These are phyloP conservation scores for Odonthalia washingtoniensis DNA, from an alignment of 31 red algal species.

Conservation along the genomic window DNA sequence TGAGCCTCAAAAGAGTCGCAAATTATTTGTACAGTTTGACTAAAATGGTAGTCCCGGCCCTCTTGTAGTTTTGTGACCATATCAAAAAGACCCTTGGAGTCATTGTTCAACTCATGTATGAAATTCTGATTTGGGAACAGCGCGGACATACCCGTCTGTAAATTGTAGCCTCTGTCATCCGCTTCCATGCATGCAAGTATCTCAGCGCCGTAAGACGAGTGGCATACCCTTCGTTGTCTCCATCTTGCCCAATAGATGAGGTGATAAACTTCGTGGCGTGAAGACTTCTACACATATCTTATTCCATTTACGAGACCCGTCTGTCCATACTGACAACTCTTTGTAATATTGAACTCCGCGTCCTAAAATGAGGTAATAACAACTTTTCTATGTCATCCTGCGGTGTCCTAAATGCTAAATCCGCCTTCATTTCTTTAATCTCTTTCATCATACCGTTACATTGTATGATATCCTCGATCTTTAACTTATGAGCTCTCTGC, in stretches of 20 bases:
- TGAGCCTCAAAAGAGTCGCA: background rate
- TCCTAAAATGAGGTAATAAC: constrained; percentile 19
- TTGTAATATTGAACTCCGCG: constrained; percentile 13
- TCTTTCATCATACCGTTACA: background rate
- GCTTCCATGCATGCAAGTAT: background rate
- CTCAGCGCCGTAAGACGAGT: background rate
- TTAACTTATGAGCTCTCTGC: background rate
- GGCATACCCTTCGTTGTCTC: background rate
- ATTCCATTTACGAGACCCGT: constrained; percentile 11
- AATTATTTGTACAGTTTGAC: background rate
- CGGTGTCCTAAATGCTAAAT: background rate
- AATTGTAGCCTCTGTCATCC: background rate
- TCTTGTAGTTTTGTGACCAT: background rate
- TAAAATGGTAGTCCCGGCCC: background rate
- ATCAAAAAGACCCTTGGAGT: background rate
- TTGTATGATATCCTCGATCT: background rate
- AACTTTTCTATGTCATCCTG: background rate
- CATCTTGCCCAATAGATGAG: background rate
- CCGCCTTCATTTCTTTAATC: background rate
- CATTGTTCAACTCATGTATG: background rate
- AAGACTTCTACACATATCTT: background rate
- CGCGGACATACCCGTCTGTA: background rate
- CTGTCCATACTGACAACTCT: constrained; percentile 5
- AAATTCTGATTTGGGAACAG: background rate
- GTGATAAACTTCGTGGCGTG: background rate